Percentiles rank a stretch among this genome's conserved stretches.
Conservation (phyloP, 768 basidiomycete species). For the Pleurotus giganteus region DNA sequence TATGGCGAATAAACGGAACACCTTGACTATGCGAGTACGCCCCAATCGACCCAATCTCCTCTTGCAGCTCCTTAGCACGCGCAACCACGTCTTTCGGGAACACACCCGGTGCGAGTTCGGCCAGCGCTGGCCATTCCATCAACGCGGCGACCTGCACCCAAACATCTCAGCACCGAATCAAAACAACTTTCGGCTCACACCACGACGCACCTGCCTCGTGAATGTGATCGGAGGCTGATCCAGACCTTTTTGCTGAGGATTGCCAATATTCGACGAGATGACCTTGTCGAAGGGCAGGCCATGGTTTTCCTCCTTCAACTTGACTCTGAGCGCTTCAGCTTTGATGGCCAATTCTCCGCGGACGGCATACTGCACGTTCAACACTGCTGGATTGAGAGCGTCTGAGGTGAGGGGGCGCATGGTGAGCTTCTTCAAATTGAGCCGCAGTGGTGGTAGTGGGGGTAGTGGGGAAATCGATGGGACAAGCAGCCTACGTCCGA, state of each 20-base stretch:
- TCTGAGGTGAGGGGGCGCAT: slow-evolving; percentile 65
- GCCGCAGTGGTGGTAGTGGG: too few species aligned
- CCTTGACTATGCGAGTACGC: slow-evolving; percentile 98
- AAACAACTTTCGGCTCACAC: neutral
- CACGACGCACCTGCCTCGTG: slow-evolving; percentile 68
- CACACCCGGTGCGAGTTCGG: slow-evolving; percentile 67
- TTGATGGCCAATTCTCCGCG: slow-evolving; percentile 96
- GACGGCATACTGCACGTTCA: slow-evolving; percentile 93
- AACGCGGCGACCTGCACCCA: slow-evolving; percentile 77
- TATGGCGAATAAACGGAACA: slow-evolving; percentile 81
- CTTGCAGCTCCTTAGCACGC: slow-evolving; percentile 76
- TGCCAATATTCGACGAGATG: slow-evolving; percentile 96
- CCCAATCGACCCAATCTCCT: slow-evolving; percentile 88
- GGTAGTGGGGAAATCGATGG: neutral
- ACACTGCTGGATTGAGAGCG: slow-evolving; percentile 79
- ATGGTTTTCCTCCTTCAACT: slow-evolving; percentile 56
- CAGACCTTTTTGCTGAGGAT: slow-evolving; percentile 94
- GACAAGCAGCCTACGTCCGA: neutral
- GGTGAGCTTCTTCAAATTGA: slow-evolving; percentile 1
- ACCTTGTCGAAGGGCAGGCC: slow-evolving; percentile 82
- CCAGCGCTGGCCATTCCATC: slow-evolving; percentile 87
- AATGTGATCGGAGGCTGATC: slow-evolving; percentile 94
- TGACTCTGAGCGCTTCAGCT: slow-evolving; percentile 77
- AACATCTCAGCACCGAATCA: slow-evolving; percentile 11
- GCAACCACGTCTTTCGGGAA: slow-evolving; percentile 87